These are phyloP conservation scores for Clarireedia hainanense DNA, from an alignment of 2,329 filamentous ascomycete species.

Conservation along the genomic window DNA sequence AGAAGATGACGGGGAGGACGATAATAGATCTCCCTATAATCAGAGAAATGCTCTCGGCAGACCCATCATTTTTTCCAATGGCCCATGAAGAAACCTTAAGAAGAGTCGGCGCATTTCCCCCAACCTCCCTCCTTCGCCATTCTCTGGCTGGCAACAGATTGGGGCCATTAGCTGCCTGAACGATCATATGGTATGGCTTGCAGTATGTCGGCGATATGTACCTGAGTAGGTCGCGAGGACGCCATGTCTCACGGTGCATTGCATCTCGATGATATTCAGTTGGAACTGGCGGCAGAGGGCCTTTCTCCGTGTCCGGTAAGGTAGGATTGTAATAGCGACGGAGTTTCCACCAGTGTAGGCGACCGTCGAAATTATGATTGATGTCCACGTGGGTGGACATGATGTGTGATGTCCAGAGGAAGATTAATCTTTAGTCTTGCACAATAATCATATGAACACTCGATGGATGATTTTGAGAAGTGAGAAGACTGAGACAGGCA, in stretches of 20 bases:
- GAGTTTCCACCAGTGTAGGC: slow-evolving; percentile 4
- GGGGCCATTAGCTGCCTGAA: slow-evolving; percentile 3
- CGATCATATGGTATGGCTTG: slow-evolving; percentile 9
- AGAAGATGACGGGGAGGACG: slow-evolving; percentile 5
- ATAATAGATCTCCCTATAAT: slow-evolving; percentile 6
- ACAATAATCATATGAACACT: background rate
- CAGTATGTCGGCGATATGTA: slow-evolving; percentile 10
- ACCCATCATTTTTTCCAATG: background rate
- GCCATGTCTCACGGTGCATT: slow-evolving; percentile 8
- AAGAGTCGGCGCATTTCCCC: slow-evolving; percentile 6
- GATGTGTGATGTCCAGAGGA: background rate
- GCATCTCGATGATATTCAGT: slow-evolving; percentile 7
- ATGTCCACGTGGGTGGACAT: slow-evolving; percentile 5
- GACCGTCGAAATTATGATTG: slow-evolving; percentile 7
- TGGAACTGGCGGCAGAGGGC: background rate
- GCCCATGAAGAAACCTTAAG: slow-evolving; percentile 8
- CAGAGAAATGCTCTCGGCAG: background rate
- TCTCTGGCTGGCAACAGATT: slow-evolving; percentile 4
- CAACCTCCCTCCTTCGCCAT: slow-evolving; percentile 4
- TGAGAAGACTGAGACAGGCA: no score
- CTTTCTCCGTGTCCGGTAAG: slow-evolving; percentile 3
- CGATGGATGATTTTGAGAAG: background rate
- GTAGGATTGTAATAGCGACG: slow-evolving; percentile 6
- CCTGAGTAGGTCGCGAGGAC: slow-evolving; percentile 8
- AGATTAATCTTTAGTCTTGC: background rate